Evolutionary conservation across 2,329 filamentous ascomycete species (phyloP).

Genomic region (Madurella mycetomatis): DNA sequence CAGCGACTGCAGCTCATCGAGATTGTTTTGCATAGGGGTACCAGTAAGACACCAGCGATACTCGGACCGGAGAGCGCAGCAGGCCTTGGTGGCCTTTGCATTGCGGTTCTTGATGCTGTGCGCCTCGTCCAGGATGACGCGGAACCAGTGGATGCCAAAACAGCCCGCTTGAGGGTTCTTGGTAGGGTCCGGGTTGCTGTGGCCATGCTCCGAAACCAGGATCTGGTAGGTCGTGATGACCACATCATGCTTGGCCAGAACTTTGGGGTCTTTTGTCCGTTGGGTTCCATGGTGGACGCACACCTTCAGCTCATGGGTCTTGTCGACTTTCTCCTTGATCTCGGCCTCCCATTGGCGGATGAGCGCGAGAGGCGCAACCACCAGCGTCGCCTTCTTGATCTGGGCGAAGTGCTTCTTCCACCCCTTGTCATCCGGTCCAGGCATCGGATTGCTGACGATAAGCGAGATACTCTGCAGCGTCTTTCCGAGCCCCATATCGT

Average conservation of each 20-base stretch:
- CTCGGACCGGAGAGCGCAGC: constrained; percentile 75
- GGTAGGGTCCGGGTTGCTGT: constrained; percentile 45
- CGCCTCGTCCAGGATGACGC: constrained; percentile 91
- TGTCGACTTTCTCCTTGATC: constrained; percentile 74
- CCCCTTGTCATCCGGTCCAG: constrained; percentile 52
- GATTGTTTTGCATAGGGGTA: constrained; percentile 96
- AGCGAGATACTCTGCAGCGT: constrained; percentile 90
- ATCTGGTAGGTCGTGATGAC: constrained; percentile 98
- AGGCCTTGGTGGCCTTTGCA: constrained; percentile 90
- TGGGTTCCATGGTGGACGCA: constrained; percentile 87
- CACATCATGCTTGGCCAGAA: constrained; percentile 82
- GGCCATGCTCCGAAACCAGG: constrained; percentile 81
- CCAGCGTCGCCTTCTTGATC: constrained; percentile 75
- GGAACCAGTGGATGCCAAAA: constrained; percentile 91
- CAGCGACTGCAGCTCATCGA: constrained; percentile 91
- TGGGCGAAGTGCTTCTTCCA: constrained; percentile 66
- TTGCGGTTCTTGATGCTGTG: constrained; percentile 99
- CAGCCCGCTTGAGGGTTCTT: constrained; percentile 70
- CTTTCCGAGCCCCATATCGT: constrained; percentile 97
- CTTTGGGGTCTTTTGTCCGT: constrained; percentile 71
- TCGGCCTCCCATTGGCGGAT: constrained; percentile 98
- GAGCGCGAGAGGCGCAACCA: constrained; percentile 86
- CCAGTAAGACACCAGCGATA: constrained; percentile 96
- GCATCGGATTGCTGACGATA: constrained; percentile 76
- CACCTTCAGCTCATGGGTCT: constrained; percentile 68